Percentiles rank a stretch among this genome's conserved stretches.
These are phyloP conservation scores for Poterioochromonas sp. DNA, from an alignment of 352 stramenopile species.

Conservation along the genomic window DNA sequence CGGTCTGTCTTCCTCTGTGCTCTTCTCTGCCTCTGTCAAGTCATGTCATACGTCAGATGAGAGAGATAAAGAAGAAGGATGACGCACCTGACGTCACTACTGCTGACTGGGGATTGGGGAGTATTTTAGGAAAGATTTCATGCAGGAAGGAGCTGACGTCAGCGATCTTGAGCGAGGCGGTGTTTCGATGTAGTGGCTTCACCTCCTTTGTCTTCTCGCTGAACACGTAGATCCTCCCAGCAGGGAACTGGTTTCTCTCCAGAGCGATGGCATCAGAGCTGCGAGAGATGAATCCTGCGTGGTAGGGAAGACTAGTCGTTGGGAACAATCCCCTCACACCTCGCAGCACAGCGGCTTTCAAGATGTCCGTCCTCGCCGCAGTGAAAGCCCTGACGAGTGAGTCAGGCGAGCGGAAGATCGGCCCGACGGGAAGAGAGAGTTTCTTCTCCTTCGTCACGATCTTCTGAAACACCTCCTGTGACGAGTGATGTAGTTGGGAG, in stretches of 20 bases:
- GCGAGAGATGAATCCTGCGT: neutral
- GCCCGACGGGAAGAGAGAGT: too few species aligned
- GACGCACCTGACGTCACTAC: conserved; percentile 7
- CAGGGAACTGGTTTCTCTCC: neutral
- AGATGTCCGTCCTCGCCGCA: neutral
- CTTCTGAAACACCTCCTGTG: too few species aligned
- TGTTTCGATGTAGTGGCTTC: conserved; percentile 11
- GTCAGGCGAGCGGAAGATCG: too few species aligned
- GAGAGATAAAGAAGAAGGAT: conserved; percentile 14
- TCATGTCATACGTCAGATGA: conserved; percentile 13
- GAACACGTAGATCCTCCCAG: conserved; percentile 22
- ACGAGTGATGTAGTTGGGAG: too few species aligned
- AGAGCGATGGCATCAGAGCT: neutral
- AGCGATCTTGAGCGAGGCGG: conserved; percentile 5
- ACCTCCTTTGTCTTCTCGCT: conserved; percentile 10
- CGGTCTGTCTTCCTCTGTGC: conserved; percentile 7
- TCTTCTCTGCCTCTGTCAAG: conserved; percentile 10
- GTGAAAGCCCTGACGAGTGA: neutral
- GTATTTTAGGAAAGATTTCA: conserved; percentile 17
- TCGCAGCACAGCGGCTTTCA: conserved; percentile 4
- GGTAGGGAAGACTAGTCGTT: neutral
- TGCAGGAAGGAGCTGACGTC: conserved; percentile 7
- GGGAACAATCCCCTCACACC: neutral
- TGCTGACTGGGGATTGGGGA: conserved; percentile 7
- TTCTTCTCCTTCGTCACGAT: too few species aligned